Evolutionary conservation across 345 rosid species (phyloP), one percentile per base, ranked within the genome.

Genomic region (Erucastrum elatum): DNA sequence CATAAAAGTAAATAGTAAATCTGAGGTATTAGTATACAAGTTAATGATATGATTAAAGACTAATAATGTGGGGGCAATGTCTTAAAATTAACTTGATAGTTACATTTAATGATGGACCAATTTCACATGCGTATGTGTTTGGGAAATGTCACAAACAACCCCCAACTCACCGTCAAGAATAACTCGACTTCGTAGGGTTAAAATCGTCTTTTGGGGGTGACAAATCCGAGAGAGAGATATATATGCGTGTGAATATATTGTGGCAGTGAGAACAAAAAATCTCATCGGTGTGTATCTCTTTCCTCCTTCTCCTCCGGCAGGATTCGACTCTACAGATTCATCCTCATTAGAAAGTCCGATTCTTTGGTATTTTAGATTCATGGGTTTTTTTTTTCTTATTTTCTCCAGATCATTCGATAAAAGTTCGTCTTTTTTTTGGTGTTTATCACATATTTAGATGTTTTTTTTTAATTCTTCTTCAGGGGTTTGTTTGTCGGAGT

Each of bases 261-360:
- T 51, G 17, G 56, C 17, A 51, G 56, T n/a, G 56, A 51, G 44
- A 60, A 12, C 16, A 56, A 79, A 30, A 35, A 12, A 51, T 37
- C 68, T 44, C 51, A 46, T 46, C 55, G 16, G 41, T n/a, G 3
- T 21, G 21, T 21, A 21, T 21, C 21, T 21, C 21, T 21, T 21
- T 21, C 21, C 21, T 66, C 41, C 76, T 65, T 41, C 81, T 71
- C 69, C 75, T 49, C 60, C 66, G 71, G 61, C 59, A 35, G 75
- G 83, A 58, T 75, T 75, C 83, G 76, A 70, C 76, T 60, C 64
- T 65, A 33, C 64, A 70, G 83, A 70, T 75, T 9, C 71, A 74
- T 56, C 80, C 31, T 75, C 68, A 31, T 29, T 26, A 63, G 73
- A 15, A 64, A 80, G 33, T 70, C 3, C 26, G 68, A 75, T 74